Conservation (phyloP, 352 stramenopile species). For the Phytophthora tentaculata region DNA sequence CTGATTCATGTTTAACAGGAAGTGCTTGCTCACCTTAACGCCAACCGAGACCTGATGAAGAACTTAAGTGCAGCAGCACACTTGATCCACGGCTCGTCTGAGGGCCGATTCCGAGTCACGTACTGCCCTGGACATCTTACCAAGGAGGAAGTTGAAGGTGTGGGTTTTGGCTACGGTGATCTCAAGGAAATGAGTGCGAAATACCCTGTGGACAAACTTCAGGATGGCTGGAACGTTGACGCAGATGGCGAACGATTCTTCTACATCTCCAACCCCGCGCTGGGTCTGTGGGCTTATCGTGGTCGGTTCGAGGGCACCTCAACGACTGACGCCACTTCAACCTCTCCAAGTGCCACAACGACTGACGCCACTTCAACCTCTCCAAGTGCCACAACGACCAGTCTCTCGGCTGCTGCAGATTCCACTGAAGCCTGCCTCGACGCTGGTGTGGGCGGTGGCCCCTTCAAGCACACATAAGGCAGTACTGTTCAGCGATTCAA, state of each 20-base stretch:
- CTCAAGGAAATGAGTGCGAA: conserved; percentile 84
- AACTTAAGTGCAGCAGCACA: conserved; percentile 96
- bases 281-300: conserved; percentile 95
- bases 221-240: conserved; percentile 94
- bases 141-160: conserved; percentile 92
- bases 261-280: conserved; percentile 97
- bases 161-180: conserved; percentile 93
- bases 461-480: conserved; percentile 61
- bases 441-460: conserved; percentile 75
- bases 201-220: conserved; percentile 84
- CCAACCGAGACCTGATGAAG: conserved; percentile 94
- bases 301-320: conserved; percentile 80
- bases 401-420: conserved; percentile 43
- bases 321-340: conserved; percentile 7
- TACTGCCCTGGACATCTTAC: conserved; percentile 94
- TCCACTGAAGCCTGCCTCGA: conserved; percentile 64
- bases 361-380: conserved; percentile 10
- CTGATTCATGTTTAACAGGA: conserved; percentile 47
- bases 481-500: neutral
- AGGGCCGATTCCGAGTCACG: conserved; percentile 97
- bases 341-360: conserved; percentile 36
- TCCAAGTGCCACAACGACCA: conserved; percentile 34
- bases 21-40: conserved; percentile 92
- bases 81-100: conserved; percentile 97
- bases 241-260: conserved; percentile 91